Base-by-base conservation (phyloP, 2,329 filamentous ascomycete genomes). In the Aureobasidium sp. region DNA sequence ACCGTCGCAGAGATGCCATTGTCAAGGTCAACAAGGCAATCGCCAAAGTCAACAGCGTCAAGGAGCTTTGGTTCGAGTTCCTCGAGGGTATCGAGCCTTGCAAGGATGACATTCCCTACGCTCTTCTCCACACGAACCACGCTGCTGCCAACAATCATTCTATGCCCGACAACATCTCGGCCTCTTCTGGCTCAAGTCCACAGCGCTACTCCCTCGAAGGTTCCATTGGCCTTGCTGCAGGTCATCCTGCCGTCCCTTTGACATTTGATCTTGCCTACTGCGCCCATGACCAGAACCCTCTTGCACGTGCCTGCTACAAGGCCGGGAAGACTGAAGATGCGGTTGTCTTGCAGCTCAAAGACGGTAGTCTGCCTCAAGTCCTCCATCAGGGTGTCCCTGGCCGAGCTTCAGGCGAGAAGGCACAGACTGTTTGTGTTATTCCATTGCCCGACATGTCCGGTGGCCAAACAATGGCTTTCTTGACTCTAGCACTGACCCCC, bases 401-500 rank as follows among this genome's bases (percentile, higher is more conserved):
- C 45, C 31, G 60, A 39, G 50, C 50, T 1, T 31, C 40, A 11
- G 50, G 59, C 17, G 39, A 29, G 14, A 54, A 61, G 33, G 59
- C 48, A 2, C n/a, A 63, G 7, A 61, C 62, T 31, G 61, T 61
- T 6, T 64, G 57, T 31, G 19, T 65, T 5, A n/a, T 65, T 29
- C 64, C 64, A 2, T 45, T 65, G 3, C 69, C 68, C 1, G 60
- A 62, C 49, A 73, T 73, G 1, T 71, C 68, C 2, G 69, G 68
- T 3, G 67, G 70, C 6, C 71, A 74, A 24, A 66, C 73, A 2
- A 68, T 76, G 48, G 76, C 74, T 0, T 73, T 78, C 35, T 54
- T 78, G 5, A 68, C 78, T 2, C 62, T 76, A 11, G 76, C 74
- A 0, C 56, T 76, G 2, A 76, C 74, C 48, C 74, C 75, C 5